Evolutionary conservation across 352 stramenopile genomes (phyloP).

Genomic region (Peronospora tabacina): DNA sequence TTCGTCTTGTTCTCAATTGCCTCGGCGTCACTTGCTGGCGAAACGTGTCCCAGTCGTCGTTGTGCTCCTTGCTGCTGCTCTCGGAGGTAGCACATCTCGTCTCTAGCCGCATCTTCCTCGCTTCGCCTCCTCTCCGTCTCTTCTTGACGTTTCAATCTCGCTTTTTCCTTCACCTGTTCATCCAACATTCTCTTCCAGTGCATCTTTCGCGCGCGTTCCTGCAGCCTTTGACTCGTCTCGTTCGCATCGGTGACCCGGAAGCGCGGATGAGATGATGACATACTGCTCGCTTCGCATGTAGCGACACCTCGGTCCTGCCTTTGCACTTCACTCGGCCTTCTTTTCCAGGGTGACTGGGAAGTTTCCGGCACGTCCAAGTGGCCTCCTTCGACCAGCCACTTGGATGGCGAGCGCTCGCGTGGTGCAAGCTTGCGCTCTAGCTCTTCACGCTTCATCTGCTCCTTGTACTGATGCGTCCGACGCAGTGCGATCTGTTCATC

Average conservation of each 20-base stretch:
- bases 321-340: slow-evolving; percentile 11
- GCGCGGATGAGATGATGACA: slow-evolving; percentile 29
- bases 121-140: slow-evolving; percentile 29
- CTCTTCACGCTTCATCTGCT: slow-evolving; percentile 46
- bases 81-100: slow-evolving; percentile 45
- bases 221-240: slow-evolving; percentile 42
- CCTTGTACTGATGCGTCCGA: slow-evolving; percentile 35
- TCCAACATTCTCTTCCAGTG: slow-evolving; percentile 64
- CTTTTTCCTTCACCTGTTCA: slow-evolving; percentile 68
- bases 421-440: slow-evolving; percentile 48
- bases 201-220: slow-evolving; percentile 58
- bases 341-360: slow-evolving; percentile 18
- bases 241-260: slow-evolving; percentile 56
- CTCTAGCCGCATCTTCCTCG: slow-evolving; percentile 36
- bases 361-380: slow-evolving; percentile 19
- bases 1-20: slow-evolving; percentile 11
- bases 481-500: slow-evolving; percentile 64
- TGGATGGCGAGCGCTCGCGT: slow-evolving; percentile 48
- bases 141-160: slow-evolving; percentile 39
- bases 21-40: slow-evolving; percentile 10
- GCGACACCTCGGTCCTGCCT: slow-evolving; percentile 24
- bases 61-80: slow-evolving; percentile 61
- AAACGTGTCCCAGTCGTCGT: slow-evolving; percentile 30
- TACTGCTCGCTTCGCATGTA: slow-evolving; percentile 23
- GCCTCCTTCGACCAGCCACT: slow-evolving; percentile 65